Evolutionary conservation across 495 filamentous ascomycete species (phyloP).

Genomic region (Aspergillus cristatus): DNA sequence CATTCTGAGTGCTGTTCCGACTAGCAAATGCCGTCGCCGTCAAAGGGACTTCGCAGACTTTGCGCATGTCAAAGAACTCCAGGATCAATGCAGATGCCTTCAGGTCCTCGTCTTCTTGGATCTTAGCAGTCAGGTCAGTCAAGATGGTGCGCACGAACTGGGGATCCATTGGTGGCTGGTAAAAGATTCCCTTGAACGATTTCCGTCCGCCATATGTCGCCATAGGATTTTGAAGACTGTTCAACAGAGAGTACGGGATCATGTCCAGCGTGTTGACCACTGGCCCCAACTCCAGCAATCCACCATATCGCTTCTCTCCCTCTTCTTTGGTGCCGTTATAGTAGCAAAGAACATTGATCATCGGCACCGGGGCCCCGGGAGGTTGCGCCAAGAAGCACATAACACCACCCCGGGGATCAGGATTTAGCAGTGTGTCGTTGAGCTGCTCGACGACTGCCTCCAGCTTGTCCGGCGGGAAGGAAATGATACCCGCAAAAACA

Average conservation of each 20-base stretch:
- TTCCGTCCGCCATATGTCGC: slow-evolving; percentile 32
- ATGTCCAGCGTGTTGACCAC: slow-evolving; percentile 26
- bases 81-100: slow-evolving; percentile 19
- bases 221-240: slow-evolving; percentile 33
- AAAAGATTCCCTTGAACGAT: slow-evolving; percentile 42
- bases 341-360: slow-evolving; percentile 36
- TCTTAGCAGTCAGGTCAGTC: slow-evolving; percentile 26
- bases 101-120: slow-evolving; percentile 15
- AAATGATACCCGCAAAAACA: slow-evolving; percentile 40
- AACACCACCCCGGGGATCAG: slow-evolving; percentile 23
- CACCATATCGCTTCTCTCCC: slow-evolving; percentile 28
- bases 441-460: slow-evolving; percentile 26
- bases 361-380: slow-evolving; percentile 21
- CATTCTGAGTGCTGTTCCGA: slow-evolving; percentile 26
- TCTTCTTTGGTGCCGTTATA: slow-evolving; percentile 42
- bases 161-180: slow-evolving; percentile 30
- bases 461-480: slow-evolving; percentile 33
- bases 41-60: slow-evolving; percentile 19
- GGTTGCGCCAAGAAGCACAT: slow-evolving; percentile 32
- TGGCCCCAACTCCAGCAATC: slow-evolving; percentile 26
- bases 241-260: slow-evolving; percentile 36
- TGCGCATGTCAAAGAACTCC: slow-evolving; percentile 27
- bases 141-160: slow-evolving; percentile 26
- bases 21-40: slow-evolving; percentile 21
- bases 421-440: slow-evolving; percentile 29